phyloP scores from a whole-genome alignment of 768 basidiomycete genomes.

The Pleurotus eryngii region DNA sequence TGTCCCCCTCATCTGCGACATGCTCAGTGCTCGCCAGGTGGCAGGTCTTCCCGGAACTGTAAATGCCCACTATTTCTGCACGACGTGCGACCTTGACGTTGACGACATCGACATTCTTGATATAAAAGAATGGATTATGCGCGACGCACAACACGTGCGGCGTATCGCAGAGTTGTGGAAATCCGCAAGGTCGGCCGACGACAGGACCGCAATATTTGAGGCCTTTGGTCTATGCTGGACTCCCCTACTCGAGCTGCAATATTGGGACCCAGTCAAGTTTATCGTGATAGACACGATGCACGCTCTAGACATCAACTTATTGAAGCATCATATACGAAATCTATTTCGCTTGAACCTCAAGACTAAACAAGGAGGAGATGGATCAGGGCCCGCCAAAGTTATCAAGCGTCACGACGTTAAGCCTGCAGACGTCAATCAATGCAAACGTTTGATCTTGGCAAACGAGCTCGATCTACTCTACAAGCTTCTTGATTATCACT shows the following conservation, averaged over 20 bases:
- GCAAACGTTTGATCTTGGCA: background rate
- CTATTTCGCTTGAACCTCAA: constrained; percentile 9
- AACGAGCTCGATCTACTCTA: background rate
- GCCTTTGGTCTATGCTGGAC: constrained; percentile 25
- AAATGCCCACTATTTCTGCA: constrained; percentile 18
- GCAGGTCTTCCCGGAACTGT: background rate
- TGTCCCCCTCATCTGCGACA: background rate
- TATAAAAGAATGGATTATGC: constrained; percentile 11
- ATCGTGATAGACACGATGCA: constrained; percentile 36
- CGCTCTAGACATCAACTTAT: constrained; percentile 25
- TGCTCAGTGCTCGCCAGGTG: background rate
- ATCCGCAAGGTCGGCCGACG: constrained; percentile 10
- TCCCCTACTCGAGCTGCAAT: constrained; percentile 26
- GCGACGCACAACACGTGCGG: constrained; percentile 10
- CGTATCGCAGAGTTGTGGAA: constrained; percentile 15
- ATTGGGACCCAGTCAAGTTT: constrained; percentile 28
- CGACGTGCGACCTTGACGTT: constrained; percentile 13
- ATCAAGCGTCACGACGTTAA: background rate
- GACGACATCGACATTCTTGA: constrained; percentile 17
- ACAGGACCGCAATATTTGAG: constrained; percentile 11
- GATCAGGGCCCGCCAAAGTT: background rate
- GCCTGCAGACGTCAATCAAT: background rate
- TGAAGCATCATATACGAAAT: constrained; percentile 22
- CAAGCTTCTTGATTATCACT: too few species aligned
- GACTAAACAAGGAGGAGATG: background rate